These are phyloP conservation scores for Camellia oleifera DNA, from an alignment of 179 eudicot genomes.

Conservation along the genomic window DNA sequence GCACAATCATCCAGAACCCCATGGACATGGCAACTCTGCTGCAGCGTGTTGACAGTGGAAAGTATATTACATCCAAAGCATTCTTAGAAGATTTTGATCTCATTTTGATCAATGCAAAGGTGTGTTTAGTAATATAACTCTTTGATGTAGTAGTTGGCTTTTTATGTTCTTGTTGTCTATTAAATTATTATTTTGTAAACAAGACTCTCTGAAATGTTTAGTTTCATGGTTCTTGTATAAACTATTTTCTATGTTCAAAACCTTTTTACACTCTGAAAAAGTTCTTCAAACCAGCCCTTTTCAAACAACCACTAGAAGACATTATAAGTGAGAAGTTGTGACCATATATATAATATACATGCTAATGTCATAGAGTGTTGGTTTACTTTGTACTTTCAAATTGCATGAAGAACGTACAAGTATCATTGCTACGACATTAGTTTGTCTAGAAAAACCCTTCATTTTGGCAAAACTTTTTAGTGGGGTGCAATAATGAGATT, in stretches of 20 bases:
- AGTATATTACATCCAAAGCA: slow-evolving; percentile 65
- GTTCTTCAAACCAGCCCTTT: background rate
- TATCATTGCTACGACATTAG: background rate
- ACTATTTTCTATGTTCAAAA: background rate
- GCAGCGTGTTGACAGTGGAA: slow-evolving; percentile 93
- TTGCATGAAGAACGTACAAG: background rate
- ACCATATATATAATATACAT: background rate
- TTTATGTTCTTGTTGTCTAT: background rate
- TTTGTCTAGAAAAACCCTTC: background rate
- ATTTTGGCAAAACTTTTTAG: background rate
- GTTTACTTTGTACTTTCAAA: background rate
- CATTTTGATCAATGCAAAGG: slow-evolving; percentile 89
- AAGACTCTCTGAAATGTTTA: background rate
- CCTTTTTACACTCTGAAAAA: background rate
- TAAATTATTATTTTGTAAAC: background rate
- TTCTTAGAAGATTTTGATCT: slow-evolving; percentile 92
- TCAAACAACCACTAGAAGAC: background rate
- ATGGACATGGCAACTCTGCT: slow-evolving; percentile 94
- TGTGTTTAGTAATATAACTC: slow-evolving; percentile 19
- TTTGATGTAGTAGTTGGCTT: background rate
- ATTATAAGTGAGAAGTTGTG: background rate
- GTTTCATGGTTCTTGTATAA: background rate
- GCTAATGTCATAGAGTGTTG: background rate
- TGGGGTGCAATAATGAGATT: background rate
- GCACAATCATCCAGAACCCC: slow-evolving; percentile 80